phyloP scores from a whole-genome alignment of 1,139 yeast species.

The Suhomyces guaymorum region DNA sequence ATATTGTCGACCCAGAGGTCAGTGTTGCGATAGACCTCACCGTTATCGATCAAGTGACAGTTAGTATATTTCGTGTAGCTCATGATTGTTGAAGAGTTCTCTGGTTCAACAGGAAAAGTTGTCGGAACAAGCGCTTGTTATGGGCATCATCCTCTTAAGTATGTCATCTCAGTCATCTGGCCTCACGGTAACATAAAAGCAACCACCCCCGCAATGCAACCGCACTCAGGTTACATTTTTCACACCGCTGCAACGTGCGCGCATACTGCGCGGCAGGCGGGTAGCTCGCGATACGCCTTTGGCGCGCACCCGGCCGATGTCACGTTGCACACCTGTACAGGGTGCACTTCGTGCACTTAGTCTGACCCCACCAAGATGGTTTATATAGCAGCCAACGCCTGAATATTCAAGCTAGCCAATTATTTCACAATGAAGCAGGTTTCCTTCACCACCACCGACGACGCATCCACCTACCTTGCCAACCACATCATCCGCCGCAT shows the following conservation, averaged over 20 bases:
- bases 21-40: slow-evolving; percentile 36
- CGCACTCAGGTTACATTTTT: neutral
- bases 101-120: too few relatives aligned
- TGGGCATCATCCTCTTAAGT: too few relatives aligned
- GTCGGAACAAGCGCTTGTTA: too few relatives aligned
- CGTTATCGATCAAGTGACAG: slow-evolving; percentile 54
- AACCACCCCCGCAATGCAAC: too few relatives aligned
- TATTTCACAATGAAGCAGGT: slow-evolving; percentile 50
- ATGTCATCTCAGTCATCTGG: too few relatives aligned
- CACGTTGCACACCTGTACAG: neutral
- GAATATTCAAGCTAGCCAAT: too few relatives aligned
- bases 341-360: too few relatives aligned
- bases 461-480: slow-evolving; percentile 55
- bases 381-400: slow-evolving; percentile 1
- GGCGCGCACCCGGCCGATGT: neutral
- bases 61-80: slow-evolving; percentile 42
- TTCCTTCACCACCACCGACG: slow-evolving; percentile 38
- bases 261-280: neutral
- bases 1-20: slow-evolving; percentile 51
- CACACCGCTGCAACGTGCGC: slow-evolving; percentile 1
- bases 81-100: too few relatives aligned
- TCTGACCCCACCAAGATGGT: too few relatives aligned
- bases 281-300: too few relatives aligned
- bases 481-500: slow-evolving; percentile 48
- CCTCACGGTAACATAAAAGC: too few relatives aligned